Conservation (phyloP, 164 flowering plant genomes). For the Houttuynia cordata region DNA sequence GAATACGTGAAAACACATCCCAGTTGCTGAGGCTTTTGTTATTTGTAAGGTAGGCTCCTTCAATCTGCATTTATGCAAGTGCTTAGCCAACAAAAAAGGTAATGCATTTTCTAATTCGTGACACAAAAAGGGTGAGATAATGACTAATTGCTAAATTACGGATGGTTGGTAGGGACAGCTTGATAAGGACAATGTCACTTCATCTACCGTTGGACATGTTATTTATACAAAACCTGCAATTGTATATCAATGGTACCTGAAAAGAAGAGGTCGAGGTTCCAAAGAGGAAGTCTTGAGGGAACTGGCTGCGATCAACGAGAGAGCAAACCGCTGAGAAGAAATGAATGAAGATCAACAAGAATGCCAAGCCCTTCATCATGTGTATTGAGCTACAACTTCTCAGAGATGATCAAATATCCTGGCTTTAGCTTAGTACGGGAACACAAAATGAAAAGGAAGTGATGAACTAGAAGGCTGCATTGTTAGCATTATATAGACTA, state of each 20-base stretch:
- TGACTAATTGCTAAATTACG: not conserved
- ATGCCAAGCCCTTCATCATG: not conserved
- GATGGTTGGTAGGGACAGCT: no score
- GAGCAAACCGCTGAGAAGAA: not conserved
- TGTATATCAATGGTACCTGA: conserved; percentile 1
- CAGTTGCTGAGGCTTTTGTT: conserved; percentile 23
- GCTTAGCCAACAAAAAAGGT: not conserved
- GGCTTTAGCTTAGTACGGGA: no score
- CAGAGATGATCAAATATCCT: no score
- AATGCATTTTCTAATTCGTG: not conserved
- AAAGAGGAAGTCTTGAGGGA: conserved; percentile 4
- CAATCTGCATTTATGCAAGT: conserved; percentile 9
- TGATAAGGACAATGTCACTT: no score
- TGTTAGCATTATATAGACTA: not conserved
- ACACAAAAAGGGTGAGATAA: not conserved
- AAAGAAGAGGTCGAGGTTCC: conserved; percentile 2
- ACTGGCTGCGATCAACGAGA: conserved; percentile 1
- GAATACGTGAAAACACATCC: conserved; percentile 17
- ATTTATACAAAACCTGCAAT: no score
- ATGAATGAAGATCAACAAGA: conserved; percentile 1
- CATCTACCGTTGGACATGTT: no score
- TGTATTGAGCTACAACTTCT: no score
- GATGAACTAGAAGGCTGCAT: not conserved
- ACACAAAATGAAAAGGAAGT: not conserved
- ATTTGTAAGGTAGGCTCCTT: conserved; percentile 19